These are phyloP conservation scores for Trifolium subterraneum DNA, from an alignment of 306 rosid genomes.

Conservation along the genomic window DNA sequence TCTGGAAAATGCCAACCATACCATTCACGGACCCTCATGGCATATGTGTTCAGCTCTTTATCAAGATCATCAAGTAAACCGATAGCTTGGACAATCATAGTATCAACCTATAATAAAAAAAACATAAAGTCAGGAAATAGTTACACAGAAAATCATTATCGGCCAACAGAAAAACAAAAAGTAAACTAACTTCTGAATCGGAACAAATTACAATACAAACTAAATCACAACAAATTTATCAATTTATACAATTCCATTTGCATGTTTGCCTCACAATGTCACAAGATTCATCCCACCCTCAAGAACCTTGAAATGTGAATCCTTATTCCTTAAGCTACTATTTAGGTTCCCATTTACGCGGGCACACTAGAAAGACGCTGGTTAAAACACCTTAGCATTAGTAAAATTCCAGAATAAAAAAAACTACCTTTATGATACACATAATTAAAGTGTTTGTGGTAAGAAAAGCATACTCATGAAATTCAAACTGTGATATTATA, in stretches of 20 bases:
- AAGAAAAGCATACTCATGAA: background rate
- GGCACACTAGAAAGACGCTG: background rate
- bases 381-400: background rate
- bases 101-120: slow-evolving; percentile 73
- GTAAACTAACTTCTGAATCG: background rate
- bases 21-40: slow-evolving; percentile 99
- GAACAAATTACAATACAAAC: background rate
- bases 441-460: background rate
- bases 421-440: background rate
- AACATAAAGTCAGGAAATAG: background rate
- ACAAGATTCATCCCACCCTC: background rate
- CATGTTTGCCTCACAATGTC: background rate
- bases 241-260: background rate
- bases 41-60: slow-evolving; percentile 92
- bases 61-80: slow-evolving; percentile 98
- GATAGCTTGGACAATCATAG: slow-evolving; percentile 96
- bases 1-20: slow-evolving; percentile 99
- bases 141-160: background rate
- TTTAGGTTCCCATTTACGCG: background rate
- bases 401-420: background rate
- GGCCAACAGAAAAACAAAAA: background rate
- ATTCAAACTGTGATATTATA: background rate
- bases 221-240: background rate
- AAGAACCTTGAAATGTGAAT: background rate
- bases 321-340: background rate